Evolutionary conservation across 2,329 filamentous ascomycete species (phyloP).

Genomic region (Albophoma yamanashiensis): DNA sequence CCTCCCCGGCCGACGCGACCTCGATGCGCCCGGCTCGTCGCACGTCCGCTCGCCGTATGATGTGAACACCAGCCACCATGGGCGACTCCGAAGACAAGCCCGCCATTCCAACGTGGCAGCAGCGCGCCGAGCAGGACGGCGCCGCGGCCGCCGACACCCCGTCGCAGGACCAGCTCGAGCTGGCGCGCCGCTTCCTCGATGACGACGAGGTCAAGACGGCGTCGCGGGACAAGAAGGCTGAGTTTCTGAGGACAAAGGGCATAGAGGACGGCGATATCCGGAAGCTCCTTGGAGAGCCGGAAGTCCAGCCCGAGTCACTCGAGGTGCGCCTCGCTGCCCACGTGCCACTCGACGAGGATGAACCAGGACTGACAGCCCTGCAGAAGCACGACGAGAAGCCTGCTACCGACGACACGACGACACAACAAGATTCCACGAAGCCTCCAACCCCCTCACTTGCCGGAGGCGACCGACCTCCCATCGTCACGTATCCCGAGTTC

Average conservation of each 20-base stretch:
- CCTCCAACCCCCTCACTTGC: slow-evolving; percentile 13
- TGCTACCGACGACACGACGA: slow-evolving; percentile 1
- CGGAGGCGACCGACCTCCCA: slow-evolving; percentile 39
- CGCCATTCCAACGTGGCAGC: slow-evolving; percentile 22
- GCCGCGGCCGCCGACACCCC: slow-evolving; percentile 6
- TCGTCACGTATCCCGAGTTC: slow-evolving; percentile 63
- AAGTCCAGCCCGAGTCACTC: slow-evolving; percentile 5
- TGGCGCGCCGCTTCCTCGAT: slow-evolving; percentile 66
- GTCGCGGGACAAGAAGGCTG: slow-evolving; percentile 59
- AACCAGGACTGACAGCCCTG: neutral
- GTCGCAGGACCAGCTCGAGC: slow-evolving; percentile 31
- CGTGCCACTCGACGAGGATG: too few relatives aligned
- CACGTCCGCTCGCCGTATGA: neutral
- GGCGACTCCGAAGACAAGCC: slow-evolving; percentile 19
- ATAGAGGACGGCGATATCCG: slow-evolving; percentile 58
- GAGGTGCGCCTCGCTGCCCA: slow-evolving; percentile 8
- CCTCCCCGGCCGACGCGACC: neutral
- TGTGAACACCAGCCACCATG: slow-evolving; percentile 12
- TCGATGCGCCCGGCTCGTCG: neutral
- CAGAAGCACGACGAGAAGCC: neutral
- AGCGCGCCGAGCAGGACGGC: slow-evolving; percentile 6
- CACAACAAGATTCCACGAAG: slow-evolving; percentile 4
- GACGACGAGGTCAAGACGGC: slow-evolving; percentile 62
- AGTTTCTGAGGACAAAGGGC: slow-evolving; percentile 71
- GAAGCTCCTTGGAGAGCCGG: slow-evolving; percentile 40